A percentile compares a stretch with the other conserved stretches of the same genome.
These are phyloP conservation scores for Amylostereum areolatum DNA, from an alignment of 1,284 basidiomycete genomes.

Conservation along the genomic window DNA sequence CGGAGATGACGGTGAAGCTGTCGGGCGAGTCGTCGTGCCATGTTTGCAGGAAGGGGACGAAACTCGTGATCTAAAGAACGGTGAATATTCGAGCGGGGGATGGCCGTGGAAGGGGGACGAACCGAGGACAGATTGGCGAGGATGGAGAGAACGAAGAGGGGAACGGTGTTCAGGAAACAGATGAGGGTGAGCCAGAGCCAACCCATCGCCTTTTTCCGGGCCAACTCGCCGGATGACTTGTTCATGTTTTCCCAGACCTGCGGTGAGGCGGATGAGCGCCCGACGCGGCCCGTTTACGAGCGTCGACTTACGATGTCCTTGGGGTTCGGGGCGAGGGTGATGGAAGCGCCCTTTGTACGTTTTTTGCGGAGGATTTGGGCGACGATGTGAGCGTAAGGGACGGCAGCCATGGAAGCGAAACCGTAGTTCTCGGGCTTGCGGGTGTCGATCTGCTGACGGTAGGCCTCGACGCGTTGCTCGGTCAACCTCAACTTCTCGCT, in stretches of 20 bases:
- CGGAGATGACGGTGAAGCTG: conserved; percentile 74
- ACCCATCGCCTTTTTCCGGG: conserved; percentile 66
- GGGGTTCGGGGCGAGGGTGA: conserved; percentile 77
- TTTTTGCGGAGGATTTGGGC: conserved; percentile 65
- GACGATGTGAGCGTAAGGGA: conserved; percentile 86
- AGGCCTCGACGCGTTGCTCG: conserved; percentile 75
- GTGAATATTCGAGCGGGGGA: not conserved
- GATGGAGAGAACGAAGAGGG: conserved; percentile 74
- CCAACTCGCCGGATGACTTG: conserved; percentile 59
- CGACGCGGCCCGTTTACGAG: conserved; percentile 12
- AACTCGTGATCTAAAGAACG: conserved; percentile 46
- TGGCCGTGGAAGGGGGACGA: conserved; percentile 20
- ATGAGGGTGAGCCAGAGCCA: conserved; percentile 70
- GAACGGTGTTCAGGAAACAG: conserved; percentile 91
- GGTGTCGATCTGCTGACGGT: conserved; percentile 67
- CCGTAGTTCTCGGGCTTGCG: conserved; percentile 86
- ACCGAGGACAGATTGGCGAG: conserved; percentile 76
- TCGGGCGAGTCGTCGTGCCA: conserved; percentile 60
- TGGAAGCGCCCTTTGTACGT: conserved; percentile 64
- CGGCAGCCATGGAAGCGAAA: conserved; percentile 90
- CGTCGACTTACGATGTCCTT: conserved; percentile 67
- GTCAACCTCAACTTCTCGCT: conserved; percentile 71
- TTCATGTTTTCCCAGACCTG: conserved; percentile 88
- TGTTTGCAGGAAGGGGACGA: conserved; percentile 61
- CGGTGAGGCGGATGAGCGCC: conserved; percentile 3